Evolutionary conservation across 2,329 filamentous ascomycete species (phyloP).

Genomic region (Apiospora kogelbergensis): DNA sequence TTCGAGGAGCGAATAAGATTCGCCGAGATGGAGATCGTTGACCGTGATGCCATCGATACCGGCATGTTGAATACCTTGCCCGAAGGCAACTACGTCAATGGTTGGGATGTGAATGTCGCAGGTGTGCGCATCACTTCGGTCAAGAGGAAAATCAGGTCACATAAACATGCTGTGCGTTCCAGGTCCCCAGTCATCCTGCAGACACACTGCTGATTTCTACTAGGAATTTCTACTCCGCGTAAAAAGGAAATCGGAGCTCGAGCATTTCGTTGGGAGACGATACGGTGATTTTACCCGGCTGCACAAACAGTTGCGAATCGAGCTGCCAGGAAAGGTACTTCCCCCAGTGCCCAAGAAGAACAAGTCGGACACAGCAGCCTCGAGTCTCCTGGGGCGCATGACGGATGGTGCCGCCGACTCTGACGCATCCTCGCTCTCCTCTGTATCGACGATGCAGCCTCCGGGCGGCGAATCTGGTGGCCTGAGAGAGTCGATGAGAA

Average conservation of each 20-base stretch:
- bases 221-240: slow-evolving; percentile 89
- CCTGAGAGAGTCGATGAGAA: slow-evolving; percentile 35
- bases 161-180: slow-evolving; percentile 78
- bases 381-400: slow-evolving; percentile 52
- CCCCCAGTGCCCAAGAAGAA: slow-evolving; percentile 90
- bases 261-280: slow-evolving; percentile 77
- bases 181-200: not conserved
- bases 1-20: slow-evolving; percentile 98
- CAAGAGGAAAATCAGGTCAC: slow-evolving; percentile 84
- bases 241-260: slow-evolving; percentile 72
- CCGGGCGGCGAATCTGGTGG: slow-evolving; percentile 25
- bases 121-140: slow-evolving; percentile 78
- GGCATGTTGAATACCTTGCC: slow-evolving; percentile 85
- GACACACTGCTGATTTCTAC: not conserved
- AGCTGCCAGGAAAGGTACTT: slow-evolving; percentile 87
- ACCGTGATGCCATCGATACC: slow-evolving; percentile 87
- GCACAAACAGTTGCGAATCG: slow-evolving; percentile 75
- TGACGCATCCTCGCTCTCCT: slow-evolving; percentile 79
- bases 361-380: slow-evolving; percentile 71
- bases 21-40: slow-evolving; percentile 94
- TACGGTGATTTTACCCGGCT: slow-evolving; percentile 87
- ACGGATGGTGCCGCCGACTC: slow-evolving; percentile 63
- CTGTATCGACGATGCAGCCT: slow-evolving; percentile 63
- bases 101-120: slow-evolving; percentile 96
- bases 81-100: slow-evolving; percentile 88